Evolutionary conservation across 768 basidiomycete species (phyloP), one percentile per base, ranked within the genome.

Genomic region (Leccinum aurantiacum): DNA sequence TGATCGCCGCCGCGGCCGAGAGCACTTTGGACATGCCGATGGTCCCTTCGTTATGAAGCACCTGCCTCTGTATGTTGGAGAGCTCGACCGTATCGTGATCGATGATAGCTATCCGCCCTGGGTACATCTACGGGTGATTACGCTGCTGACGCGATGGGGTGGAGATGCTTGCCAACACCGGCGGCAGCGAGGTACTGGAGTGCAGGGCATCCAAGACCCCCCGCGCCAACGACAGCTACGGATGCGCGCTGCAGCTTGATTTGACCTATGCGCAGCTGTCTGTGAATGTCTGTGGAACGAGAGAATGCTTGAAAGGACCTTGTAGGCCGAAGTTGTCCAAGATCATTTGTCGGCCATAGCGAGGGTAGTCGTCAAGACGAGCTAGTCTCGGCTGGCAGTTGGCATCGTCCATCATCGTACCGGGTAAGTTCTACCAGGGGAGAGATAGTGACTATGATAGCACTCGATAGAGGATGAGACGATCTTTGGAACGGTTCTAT

Each of bases 321-420:
- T 84, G 80, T 2, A 98, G 79, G 9, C 95, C 95, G 70, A 97
- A 89, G 17, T 87, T 89, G 59, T 92, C 86, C 56, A 97, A 76
- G 59, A 98, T 93, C 95, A 99, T 96, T 71, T 99, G 96, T 57
- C 97, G 81, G 48, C 96, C 95, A 85, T 98, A 98, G 58, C 95
- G 82, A 66, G 80, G 78, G 72, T 96, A 98, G 65, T 98, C 95
- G 55, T 82, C 77, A 44, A 87, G 69, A 33, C 77, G 75, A 29
- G 81, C 75, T 61, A 78, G 60, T 60, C 63, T 64, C 14, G 60
- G 60, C 65, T 29, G 29, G 29, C 58, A 62, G 38, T 25, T 57
- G 15, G 70, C 6, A 22, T 35, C 33, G 5, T 14, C 33, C 2
- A 13, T 35, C 33, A 35, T 35, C 33, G 33, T 13, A 33, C 33